phyloP scores from a whole-genome alignment of 2,329 filamentous ascomycete genomes.

The Neonectria hederae region DNA sequence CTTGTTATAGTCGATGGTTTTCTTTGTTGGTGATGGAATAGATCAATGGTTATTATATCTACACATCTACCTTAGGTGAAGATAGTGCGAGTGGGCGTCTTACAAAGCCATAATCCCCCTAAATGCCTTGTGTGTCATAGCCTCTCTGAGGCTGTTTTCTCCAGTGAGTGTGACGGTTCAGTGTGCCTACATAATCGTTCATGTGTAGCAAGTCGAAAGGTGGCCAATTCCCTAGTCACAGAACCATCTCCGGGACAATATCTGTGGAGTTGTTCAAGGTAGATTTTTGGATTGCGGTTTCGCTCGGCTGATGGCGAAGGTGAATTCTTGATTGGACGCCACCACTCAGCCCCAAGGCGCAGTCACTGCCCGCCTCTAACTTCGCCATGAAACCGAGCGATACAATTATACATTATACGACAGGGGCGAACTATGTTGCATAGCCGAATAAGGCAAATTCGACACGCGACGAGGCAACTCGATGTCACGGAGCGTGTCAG shows the following conservation, averaged over 20 bases:
- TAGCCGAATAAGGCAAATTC: background rate
- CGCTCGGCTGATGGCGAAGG: too few relatives aligned
- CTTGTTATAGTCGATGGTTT: background rate
- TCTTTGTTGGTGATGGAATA: background rate
- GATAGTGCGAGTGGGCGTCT: background rate
- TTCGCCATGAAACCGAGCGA: background rate
- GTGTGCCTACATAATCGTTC: background rate
- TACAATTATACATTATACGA: background rate
- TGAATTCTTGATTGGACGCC: background rate
- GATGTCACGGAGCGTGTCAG: background rate
- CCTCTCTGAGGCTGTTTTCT: background rate
- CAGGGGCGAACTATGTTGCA: background rate
- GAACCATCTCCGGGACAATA: too few relatives aligned
- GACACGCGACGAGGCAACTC: background rate
- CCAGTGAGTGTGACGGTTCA: background rate
- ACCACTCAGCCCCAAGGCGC: background rate
- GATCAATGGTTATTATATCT: background rate
- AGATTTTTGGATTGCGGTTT: background rate
- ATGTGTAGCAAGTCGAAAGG: too few relatives aligned
- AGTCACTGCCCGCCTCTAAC: background rate
- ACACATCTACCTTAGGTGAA: too few relatives aligned
- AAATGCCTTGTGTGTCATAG: background rate
- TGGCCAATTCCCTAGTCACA: too few relatives aligned
- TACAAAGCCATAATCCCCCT: background rate
- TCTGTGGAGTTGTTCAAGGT: background rate